These are phyloP conservation scores for Daldinia sp. DNA, from an alignment of 2,329 filamentous ascomycete species.

Conservation along the genomic window DNA sequence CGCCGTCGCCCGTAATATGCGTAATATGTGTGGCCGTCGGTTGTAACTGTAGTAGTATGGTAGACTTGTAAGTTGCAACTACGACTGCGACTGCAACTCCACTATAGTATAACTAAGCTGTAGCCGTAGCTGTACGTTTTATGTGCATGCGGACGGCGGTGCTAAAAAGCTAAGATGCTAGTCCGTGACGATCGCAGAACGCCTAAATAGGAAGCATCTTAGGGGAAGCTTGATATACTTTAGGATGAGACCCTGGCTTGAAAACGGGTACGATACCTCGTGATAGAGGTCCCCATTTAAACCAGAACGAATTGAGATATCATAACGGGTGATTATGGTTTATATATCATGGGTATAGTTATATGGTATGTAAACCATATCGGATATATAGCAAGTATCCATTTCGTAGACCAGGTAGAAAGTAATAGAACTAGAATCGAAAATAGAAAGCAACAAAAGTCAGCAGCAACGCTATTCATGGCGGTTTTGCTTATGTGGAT, in stretches of 20 bases:
- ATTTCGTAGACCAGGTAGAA: slow-evolving; percentile 15
- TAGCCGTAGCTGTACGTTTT: slow-evolving; percentile 13
- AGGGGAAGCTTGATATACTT: background rate
- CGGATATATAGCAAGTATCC: background rate
- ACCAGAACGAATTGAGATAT: background rate
- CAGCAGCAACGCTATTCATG: background rate
- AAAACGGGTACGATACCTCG: slow-evolving; percentile 1
- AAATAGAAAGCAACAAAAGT: slow-evolving; percentile 19
- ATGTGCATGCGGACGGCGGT: slow-evolving; percentile 25
- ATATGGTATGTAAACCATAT: background rate
- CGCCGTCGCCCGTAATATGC: slow-evolving; percentile 29
- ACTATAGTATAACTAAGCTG: background rate
- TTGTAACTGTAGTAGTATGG: background rate
- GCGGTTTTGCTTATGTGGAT: slow-evolving; percentile 5
- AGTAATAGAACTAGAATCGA: slow-evolving; percentile 3
- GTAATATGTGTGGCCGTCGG: background rate
- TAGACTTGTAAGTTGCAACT: slow-evolving; percentile 8
- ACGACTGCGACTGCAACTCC: background rate
- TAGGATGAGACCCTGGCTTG: background rate
- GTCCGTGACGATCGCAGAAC: slow-evolving; percentile 20
- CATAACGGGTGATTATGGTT: too few relatives aligned
- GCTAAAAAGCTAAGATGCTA: slow-evolving; percentile 18
- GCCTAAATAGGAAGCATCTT: slow-evolving; percentile 20
- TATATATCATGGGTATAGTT: too few relatives aligned
- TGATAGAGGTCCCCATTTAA: background rate